Percentiles rank a stretch among this genome's conserved stretches.
Conservation (phyloP, 1,139 yeast species). For the Yamadazyma buinensis region DNA sequence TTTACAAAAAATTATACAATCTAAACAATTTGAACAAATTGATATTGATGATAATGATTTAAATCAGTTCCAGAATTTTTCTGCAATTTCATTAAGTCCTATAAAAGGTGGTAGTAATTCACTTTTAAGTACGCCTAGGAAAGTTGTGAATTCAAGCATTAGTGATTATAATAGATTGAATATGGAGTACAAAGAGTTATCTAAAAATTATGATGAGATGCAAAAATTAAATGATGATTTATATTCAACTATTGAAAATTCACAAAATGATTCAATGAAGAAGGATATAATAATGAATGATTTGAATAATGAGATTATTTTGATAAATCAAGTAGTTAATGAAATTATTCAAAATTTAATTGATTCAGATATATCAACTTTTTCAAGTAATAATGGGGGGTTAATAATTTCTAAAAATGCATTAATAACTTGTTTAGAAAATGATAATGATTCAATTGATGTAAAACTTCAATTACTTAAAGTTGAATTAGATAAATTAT, state of each 20-base stretch:
- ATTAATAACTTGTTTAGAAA: conserved; percentile 15
- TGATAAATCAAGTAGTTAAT: conserved; percentile 25
- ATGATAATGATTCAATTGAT: conserved; percentile 25
- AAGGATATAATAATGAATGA: conserved; percentile 24
- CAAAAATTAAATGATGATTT: conserved; percentile 5
- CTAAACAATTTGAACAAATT: conserved; percentile 14
- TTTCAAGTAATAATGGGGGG: conserved; percentile 19
- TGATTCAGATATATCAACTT: conserved; percentile 15
- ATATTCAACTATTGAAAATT: too few species aligned
- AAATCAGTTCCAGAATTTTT: conserved; percentile 18
- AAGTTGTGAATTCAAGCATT: too few species aligned
- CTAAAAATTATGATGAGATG: background rate
- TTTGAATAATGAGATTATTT: conserved; percentile 32
- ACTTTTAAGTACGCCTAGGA: too few species aligned
- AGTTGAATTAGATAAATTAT: conserved; percentile 17
- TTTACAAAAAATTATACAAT: conserved; percentile 34
- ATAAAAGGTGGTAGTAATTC: background rate
- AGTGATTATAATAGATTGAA: too few species aligned
- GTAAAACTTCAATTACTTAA: conserved; percentile 23
- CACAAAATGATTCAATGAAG: too few species aligned
- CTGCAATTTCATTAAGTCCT: conserved; percentile 7
- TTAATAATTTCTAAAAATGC: conserved; percentile 21
- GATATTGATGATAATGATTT: conserved; percentile 21
- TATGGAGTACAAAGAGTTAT: too few species aligned
- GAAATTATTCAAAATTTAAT: conserved; percentile 19